Evolutionary conservation across 192 early-diverging fungal genomes (phyloP).

Genomic region (Umbelopsis sp.): DNA sequence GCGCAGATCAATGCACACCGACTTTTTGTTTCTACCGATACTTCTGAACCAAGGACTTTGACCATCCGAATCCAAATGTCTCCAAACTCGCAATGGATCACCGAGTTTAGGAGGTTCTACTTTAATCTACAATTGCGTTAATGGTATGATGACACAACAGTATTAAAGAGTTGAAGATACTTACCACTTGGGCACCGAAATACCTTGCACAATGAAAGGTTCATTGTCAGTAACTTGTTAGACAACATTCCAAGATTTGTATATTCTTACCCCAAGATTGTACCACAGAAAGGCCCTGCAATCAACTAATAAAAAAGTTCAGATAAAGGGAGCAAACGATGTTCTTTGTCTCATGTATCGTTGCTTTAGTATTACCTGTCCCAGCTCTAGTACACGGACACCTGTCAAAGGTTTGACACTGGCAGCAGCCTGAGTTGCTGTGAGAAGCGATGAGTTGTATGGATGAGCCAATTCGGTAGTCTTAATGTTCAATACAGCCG

Average conservation of each 20-base stretch:
- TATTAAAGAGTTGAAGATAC: not conserved
- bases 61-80: slow-evolving; percentile 47
- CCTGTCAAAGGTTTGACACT: slow-evolving; percentile 42
- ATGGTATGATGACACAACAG: not conserved
- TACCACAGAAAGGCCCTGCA: slow-evolving; percentile 54
- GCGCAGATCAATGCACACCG: slow-evolving; percentile 45
- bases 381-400: slow-evolving; percentile 42
- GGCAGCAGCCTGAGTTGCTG: not conserved
- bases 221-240: not conserved
- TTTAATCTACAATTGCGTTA: slow-evolving; percentile 34
- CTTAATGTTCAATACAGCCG: not conserved
- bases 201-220: not conserved
- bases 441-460: not conserved
- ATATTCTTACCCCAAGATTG: slow-evolving; percentile 44
- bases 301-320: slow-evolving; percentile 33
- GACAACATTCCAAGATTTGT: not conserved
- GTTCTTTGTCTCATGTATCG: not conserved
- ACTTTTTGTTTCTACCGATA: slow-evolving; percentile 50
- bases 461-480: not conserved
- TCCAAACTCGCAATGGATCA: slow-evolving; percentile 49
- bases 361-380: slow-evolving; percentile 33
- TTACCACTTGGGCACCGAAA: slow-evolving; percentile 45
- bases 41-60: slow-evolving; percentile 50
- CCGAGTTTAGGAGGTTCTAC: slow-evolving; percentile 47
- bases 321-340: not conserved